Evolutionary conservation across 352 stramenopile genomes (phyloP), one percentile per base, ranked within the genome.

Genomic region (Phytophthora vignae): DNA sequence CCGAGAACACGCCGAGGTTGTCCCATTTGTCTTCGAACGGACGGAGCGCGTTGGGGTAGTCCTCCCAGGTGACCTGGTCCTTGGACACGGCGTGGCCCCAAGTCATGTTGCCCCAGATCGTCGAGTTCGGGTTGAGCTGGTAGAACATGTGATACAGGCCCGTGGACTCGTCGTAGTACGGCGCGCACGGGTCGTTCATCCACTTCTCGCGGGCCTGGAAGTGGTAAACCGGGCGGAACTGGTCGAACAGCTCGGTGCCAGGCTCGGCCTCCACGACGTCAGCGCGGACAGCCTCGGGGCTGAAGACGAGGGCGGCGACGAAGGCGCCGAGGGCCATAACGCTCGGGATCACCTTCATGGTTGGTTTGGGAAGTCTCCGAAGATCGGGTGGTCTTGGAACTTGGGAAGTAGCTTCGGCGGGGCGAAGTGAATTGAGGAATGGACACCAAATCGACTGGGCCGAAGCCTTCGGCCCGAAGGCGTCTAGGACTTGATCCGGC

Each of bases 151-250:
- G 85, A 69, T 91, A 92, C 55, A 81, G 73, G 4, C 63, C 70
- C 42, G 81, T 92, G 42, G 65, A 79, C 5, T 71, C 60, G 71
- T 93, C 86, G 49, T 83, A 94, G 73, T 93, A 91, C 36, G 88
- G 86, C 0, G 77, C 88, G 64, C 88, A 94, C 49, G 88, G 88
- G 64, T 95, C 88, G 73, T 95, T 95, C 85, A 93, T 90, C 87
- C 87, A 94, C 73, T 93, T 90, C 59, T 91, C 76, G 53, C 81
- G 83, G 46, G 81, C 71, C 21, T 64, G 66, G 67, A 91, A 90
- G 74, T 92, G 85, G 65, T 83, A 92, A 17, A 88, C 73, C 0
- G 84, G 79, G 27, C 82, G 84, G 68, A 85, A 81, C 74, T 92
- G 25, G 25, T 29, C 4, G 25, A 29, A 29, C 2, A 29, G 25